Conservation (phyloP, 1,284 basidiomycete genomes). For the Hymenochaete sp. region DNA sequence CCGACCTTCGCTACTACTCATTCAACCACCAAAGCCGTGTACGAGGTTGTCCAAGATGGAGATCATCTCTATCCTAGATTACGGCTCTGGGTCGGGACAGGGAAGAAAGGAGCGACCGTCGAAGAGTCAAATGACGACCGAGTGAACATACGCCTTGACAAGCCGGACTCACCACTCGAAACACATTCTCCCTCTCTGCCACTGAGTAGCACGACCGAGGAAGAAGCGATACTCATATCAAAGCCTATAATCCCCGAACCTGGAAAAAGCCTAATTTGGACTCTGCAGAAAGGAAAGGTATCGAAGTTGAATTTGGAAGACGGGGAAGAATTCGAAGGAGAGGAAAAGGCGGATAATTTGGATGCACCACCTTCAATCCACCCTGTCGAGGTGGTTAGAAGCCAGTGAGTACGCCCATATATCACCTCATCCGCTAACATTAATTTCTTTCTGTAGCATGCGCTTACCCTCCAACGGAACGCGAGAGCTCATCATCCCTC, state of each 20-base stretch:
- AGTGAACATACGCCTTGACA: constrained; percentile 13
- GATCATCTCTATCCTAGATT: constrained; percentile 49
- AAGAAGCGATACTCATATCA: constrained; percentile 15
- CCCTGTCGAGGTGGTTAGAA: constrained; percentile 12
- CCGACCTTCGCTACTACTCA: background rate
- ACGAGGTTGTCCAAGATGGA: constrained; percentile 43
- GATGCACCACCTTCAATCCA: background rate
- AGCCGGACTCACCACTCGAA: no score
- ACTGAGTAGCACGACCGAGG: background rate
- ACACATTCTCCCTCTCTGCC: constrained; percentile 5
- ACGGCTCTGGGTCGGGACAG: constrained; percentile 34
- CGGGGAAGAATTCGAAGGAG: background rate
- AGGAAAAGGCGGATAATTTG: background rate
- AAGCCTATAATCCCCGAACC: constrained; percentile 12
- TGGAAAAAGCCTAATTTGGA: constrained; percentile 18
- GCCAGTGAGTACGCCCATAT: constrained; percentile 8
- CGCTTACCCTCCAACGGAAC: constrained; percentile 17
- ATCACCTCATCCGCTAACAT: background rate
- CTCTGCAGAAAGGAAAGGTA: constrained; percentile 17
- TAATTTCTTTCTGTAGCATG: constrained; percentile 3
- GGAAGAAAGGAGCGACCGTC: background rate
- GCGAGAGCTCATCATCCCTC: constrained; percentile 70
- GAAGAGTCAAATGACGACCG: constrained; percentile 1
- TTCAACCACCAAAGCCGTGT: constrained; percentile 23
- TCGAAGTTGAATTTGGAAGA: background rate